Percentiles rank a stretch among this genome's conserved stretches.
Evolutionary conservation across 2,329 filamentous ascomycete species (phyloP).

Genomic region (Colletotrichum sp.): DNA sequence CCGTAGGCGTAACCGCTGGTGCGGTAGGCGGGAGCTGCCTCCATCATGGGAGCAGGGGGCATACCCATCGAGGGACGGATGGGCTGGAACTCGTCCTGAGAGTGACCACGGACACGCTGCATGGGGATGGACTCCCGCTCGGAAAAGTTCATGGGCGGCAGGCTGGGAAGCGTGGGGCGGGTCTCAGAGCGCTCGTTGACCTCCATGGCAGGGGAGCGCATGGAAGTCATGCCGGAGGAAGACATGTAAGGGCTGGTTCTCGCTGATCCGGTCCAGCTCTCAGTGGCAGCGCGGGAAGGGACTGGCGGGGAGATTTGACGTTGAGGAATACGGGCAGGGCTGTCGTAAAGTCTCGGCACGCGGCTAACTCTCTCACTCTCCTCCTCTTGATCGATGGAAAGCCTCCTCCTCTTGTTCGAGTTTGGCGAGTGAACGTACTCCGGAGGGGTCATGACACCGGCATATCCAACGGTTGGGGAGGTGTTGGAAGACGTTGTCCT

Average conservation of each 20-base stretch:
- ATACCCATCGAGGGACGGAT: constrained; percentile 32
- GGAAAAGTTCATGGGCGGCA: constrained; percentile 40
- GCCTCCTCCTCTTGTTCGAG: constrained; percentile 52
- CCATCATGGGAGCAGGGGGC: constrained; percentile 32
- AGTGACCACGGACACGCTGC: constrained; percentile 34
- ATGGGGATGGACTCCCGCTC: constrained; percentile 38
- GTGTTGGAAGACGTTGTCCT: constrained; percentile 37
- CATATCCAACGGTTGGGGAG: constrained; percentile 36
- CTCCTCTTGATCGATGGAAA: constrained; percentile 45
- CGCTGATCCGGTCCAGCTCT: constrained; percentile 39
- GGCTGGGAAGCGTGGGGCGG: constrained; percentile 44
- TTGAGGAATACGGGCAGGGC: constrained; percentile 34
- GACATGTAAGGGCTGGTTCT: constrained; percentile 39
- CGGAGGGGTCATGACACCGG: constrained; percentile 40
- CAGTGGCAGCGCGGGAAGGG: constrained; percentile 29
- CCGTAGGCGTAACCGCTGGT: constrained; percentile 39
- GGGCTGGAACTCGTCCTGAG: constrained; percentile 39
- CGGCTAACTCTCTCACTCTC: constrained; percentile 46
- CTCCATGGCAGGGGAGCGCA: constrained; percentile 36
- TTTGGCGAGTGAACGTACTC: constrained; percentile 57
- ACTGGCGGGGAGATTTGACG: constrained; percentile 41
- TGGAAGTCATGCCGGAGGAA: constrained; percentile 32
- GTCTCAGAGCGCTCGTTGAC: constrained; percentile 38
- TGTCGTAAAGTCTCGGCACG: constrained; percentile 52
- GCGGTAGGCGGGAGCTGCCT: constrained; percentile 37